These are phyloP conservation scores for Backusella parvicylindrica DNA, from an alignment of 192 early-diverging fungal species.

Conservation along the genomic window DNA sequence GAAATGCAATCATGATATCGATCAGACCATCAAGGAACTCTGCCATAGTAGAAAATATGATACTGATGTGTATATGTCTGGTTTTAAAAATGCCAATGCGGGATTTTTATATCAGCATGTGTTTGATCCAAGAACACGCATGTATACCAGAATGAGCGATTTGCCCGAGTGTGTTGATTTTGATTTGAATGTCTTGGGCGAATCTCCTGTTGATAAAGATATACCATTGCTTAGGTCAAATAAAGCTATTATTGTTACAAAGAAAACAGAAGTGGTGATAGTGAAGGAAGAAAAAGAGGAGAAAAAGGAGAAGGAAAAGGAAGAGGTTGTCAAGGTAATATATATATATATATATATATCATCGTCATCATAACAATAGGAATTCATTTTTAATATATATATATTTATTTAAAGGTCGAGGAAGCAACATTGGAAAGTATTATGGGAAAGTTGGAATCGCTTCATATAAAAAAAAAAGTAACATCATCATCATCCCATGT, in stretches of 20 bases:
- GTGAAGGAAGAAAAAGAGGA: not conserved
- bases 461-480: not conserved
- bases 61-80: conserved; percentile 62
- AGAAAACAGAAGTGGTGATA: not conserved
- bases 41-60: conserved; percentile 44
- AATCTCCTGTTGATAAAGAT: not conserved
- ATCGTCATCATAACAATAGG: not conserved
- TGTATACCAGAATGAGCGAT: conserved; percentile 59
- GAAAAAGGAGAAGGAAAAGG: not conserved
- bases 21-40: conserved; percentile 36
- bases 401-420: not conserved
- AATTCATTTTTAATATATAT: not conserved
- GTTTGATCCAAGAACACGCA: conserved; percentile 61
- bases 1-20: conserved; percentile 35
- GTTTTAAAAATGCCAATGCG: conserved; percentile 73
- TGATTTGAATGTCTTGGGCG: not conserved
- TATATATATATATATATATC: too few relatives aligned
- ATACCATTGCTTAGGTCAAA: not conserved
- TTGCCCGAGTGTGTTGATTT: conserved; percentile 26
- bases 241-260: not conserved
- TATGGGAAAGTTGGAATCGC: not conserved
- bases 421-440: not conserved
- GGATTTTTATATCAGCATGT: conserved; percentile 92
- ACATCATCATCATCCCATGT: not conserved
- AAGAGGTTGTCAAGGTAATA: not conserved